Conservation (phyloP, 2,329 filamentous ascomycete genomes). For the Aureobasidium subglaciale region DNA sequence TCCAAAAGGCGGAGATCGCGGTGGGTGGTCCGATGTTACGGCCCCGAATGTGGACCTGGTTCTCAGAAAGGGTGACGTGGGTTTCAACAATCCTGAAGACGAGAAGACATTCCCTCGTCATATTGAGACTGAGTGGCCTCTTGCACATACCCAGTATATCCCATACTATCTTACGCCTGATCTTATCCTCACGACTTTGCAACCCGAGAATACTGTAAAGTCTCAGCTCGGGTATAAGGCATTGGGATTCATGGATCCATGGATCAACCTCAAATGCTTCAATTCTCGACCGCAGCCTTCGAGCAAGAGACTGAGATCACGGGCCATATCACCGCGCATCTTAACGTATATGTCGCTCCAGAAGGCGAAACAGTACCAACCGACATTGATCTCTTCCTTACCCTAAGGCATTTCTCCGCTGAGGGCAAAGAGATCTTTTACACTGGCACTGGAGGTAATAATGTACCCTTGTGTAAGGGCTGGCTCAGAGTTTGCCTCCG, state of each 20-base stretch:
- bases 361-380: constrained; percentile 34
- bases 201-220: constrained; percentile 19
- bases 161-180: constrained; percentile 51
- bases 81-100: constrained; percentile 51
- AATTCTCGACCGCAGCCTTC: constrained; percentile 53
- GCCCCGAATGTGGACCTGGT: constrained; percentile 53
- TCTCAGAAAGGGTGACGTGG: constrained; percentile 59
- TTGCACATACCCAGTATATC: constrained; percentile 56
- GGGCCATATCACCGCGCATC: constrained; percentile 55
- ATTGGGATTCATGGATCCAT: constrained; percentile 50
- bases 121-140: constrained; percentile 57
- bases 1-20: constrained; percentile 56
- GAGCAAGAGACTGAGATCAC: constrained; percentile 59
- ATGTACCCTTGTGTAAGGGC: constrained; percentile 56
- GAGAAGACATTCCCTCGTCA: constrained; percentile 50
- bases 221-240: constrained; percentile 50
- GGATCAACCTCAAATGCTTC: constrained; percentile 45
- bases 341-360: constrained; percentile 52
- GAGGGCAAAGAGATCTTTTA: constrained; percentile 54
- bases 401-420: constrained; percentile 50
- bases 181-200: constrained; percentile 33
- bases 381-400: constrained; percentile 59
- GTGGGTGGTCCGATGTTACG: constrained; percentile 52
- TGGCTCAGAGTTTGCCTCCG: constrained; percentile 55
- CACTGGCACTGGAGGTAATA: constrained; percentile 59